phyloP scores from a whole-genome alignment of 2,329 filamentous ascomycete genomes.

The Scedosporium minutisporum region DNA sequence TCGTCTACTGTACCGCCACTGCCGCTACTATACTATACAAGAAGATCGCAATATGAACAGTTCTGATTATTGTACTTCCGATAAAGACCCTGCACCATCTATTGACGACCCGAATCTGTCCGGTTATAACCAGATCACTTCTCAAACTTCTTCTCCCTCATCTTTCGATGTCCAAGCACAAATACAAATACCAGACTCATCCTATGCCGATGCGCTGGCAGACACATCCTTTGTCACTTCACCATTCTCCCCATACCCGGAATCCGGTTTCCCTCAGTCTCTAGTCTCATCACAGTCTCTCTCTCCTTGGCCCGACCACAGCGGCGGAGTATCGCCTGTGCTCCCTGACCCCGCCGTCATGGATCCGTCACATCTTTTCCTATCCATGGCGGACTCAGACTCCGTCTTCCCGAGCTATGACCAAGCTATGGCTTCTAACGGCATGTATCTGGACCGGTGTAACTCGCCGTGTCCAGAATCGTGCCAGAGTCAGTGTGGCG shows the following conservation, averaged over 20 bases:
- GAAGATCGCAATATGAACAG: slow-evolving; percentile 1
- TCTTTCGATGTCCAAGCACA: slow-evolving; percentile 4
- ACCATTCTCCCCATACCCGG: neutral
- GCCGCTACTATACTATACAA: neutral
- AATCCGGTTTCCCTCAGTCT: neutral
- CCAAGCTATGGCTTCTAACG: slow-evolving; percentile 10
- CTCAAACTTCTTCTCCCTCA: neutral
- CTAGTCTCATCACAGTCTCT: neutral
- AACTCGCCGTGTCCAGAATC: slow-evolving; percentile 24
- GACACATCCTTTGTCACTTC: slow-evolving; percentile 3
- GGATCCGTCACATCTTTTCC: slow-evolving; percentile 3
- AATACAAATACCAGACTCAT: neutral
- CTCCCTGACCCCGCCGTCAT: neutral
- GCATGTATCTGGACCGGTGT: slow-evolving; percentile 23
- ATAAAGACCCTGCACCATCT: slow-evolving; percentile 2
- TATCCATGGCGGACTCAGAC: neutral
- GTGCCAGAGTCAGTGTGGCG: slow-evolving; percentile 25
- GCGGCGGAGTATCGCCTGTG: neutral
- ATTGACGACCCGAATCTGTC: neutral
- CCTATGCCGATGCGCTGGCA: slow-evolving; percentile 1
- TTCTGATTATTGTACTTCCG: slow-evolving; percentile 1
- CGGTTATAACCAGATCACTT: neutral
- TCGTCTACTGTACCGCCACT: neutral
- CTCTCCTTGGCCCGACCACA: neutral
- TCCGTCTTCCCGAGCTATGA: slow-evolving; percentile 1